Conservation (phyloP, 306 rosid species). For the Vigna trinervia region DNA sequence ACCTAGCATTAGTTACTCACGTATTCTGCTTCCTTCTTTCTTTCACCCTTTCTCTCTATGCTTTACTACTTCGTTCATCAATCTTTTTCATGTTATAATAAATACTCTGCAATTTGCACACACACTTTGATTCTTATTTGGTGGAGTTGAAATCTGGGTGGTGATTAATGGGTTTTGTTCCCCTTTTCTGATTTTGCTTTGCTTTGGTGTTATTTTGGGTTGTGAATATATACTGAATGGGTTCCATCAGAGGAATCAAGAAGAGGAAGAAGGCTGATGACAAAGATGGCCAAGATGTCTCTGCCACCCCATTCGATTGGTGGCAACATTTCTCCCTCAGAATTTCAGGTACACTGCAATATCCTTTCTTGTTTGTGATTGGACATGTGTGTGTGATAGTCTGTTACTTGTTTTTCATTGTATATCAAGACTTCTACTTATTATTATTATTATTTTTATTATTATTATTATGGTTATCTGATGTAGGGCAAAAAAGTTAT, state of each 20-base stretch:
- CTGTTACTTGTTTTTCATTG: neutral
- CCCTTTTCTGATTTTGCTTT: constrained; percentile 46
- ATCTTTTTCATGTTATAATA: constrained; percentile 54
- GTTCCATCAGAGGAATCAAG: constrained; percentile 85
- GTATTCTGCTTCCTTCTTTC: neutral
- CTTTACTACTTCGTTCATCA: constrained; percentile 24
- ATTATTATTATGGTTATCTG: neutral
- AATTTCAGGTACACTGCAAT: constrained; percentile 63
- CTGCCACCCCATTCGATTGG: constrained; percentile 76
- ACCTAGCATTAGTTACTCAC: constrained; percentile 30
- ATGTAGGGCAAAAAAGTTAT: constrained; percentile 19
- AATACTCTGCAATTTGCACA: constrained; percentile 42
- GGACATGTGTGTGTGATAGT: neutral
- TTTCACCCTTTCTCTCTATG: neutral
- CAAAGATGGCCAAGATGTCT: constrained; percentile 64
- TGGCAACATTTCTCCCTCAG: constrained; percentile 81
- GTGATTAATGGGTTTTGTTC: constrained; percentile 47
- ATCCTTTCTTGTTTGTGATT: constrained; percentile 10
- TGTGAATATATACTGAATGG: constrained; percentile 53
- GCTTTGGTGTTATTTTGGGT: constrained; percentile 5
- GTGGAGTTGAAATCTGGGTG: constrained; percentile 46
- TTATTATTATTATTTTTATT: neutral
- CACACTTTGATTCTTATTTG: constrained; percentile 40
- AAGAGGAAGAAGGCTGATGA: constrained; percentile 73
- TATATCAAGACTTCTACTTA: constrained; percentile 1